Percentiles rank a stretch among this genome's conserved stretches.
These are phyloP conservation scores for Neurospora sp. DNA, from an alignment of 495 filamentous ascomycete species.

Conservation along the genomic window DNA sequence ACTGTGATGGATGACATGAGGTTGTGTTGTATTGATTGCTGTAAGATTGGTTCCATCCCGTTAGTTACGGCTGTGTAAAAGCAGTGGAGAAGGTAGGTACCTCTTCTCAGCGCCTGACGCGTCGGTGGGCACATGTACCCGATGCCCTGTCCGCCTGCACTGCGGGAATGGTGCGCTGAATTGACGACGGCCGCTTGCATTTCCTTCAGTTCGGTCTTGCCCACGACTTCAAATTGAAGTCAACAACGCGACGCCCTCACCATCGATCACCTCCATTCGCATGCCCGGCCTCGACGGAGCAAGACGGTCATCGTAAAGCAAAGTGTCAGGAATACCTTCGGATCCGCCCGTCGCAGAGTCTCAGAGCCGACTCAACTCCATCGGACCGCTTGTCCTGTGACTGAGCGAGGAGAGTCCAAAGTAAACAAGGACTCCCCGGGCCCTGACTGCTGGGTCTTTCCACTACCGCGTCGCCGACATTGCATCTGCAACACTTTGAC, in stretches of 20 bases:
- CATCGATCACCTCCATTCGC: not conserved
- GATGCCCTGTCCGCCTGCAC: not conserved
- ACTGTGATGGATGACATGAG: not conserved
- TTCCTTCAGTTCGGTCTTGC: not conserved
- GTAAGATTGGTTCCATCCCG: not conserved
- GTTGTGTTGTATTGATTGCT: not conserved
- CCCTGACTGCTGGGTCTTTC: not conserved
- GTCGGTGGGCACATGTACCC: not conserved
- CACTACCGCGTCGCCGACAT: not conserved
- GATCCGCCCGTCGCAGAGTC: not conserved
- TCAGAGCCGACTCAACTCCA: not conserved
- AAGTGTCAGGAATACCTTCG: not conserved
- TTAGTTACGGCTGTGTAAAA: not conserved
- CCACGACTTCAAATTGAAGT: not conserved
- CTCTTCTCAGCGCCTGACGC: not conserved
- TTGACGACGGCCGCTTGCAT: not conserved
- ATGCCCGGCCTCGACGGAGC: not conserved
- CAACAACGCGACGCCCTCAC: not conserved
- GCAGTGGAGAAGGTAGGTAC: not conserved
- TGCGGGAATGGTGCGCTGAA: not conserved
- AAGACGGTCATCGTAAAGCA: not conserved
- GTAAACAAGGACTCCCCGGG: not conserved
- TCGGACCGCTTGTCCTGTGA: not conserved
- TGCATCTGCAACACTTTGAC: not conserved
- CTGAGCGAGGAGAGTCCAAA: not conserved